Conservation (phyloP, 495 filamentous ascomycete genomes). For the Penicillium odoratum region DNA sequence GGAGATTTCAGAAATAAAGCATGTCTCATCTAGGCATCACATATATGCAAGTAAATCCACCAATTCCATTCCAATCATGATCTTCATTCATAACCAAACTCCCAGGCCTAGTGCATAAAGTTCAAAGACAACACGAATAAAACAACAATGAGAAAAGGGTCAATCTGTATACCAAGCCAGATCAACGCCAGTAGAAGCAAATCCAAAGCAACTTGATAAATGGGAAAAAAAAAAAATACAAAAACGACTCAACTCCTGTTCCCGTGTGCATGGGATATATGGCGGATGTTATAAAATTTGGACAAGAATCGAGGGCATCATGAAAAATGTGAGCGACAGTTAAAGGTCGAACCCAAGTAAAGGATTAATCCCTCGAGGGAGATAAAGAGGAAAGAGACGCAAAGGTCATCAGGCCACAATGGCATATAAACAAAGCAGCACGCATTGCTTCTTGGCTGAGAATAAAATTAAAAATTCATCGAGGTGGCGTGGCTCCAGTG, state of each 20-base stretch:
- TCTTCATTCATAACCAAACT: slow-evolving; percentile 10
- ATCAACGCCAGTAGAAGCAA: slow-evolving; percentile 24
- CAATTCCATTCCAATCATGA: slow-evolving; percentile 1
- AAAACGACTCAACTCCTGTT: slow-evolving; percentile 22
- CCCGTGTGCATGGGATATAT: slow-evolving; percentile 29
- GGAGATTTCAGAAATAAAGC: slow-evolving; percentile 1
- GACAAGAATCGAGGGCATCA: slow-evolving; percentile 15
- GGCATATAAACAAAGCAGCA: slow-evolving; percentile 1
- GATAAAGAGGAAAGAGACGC: slow-evolving; percentile 1
- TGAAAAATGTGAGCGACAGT: slow-evolving; percentile 7
- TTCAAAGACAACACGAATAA: not conserved
- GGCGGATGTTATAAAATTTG: slow-evolving; percentile 15
- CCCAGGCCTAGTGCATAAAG: slow-evolving; percentile 17
- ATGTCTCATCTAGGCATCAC: slow-evolving; percentile 11
- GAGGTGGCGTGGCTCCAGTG: slow-evolving; percentile 33
- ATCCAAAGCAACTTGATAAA: not conserved
- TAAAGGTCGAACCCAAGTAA: slow-evolving; percentile 5
- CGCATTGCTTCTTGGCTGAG: not conserved
- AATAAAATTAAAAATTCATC: slow-evolving; percentile 13
- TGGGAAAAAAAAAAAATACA: slow-evolving; percentile 1
- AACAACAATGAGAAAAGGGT: slow-evolving; percentile 18
- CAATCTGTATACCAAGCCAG: slow-evolving; percentile 37
- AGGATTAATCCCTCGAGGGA: slow-evolving; percentile 14
- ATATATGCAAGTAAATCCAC: not conserved
- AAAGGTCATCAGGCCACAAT: slow-evolving; percentile 8